phyloP scores from a whole-genome alignment of 108 stramenopile species.

The Fragilariopsis cylindrus region DNA sequence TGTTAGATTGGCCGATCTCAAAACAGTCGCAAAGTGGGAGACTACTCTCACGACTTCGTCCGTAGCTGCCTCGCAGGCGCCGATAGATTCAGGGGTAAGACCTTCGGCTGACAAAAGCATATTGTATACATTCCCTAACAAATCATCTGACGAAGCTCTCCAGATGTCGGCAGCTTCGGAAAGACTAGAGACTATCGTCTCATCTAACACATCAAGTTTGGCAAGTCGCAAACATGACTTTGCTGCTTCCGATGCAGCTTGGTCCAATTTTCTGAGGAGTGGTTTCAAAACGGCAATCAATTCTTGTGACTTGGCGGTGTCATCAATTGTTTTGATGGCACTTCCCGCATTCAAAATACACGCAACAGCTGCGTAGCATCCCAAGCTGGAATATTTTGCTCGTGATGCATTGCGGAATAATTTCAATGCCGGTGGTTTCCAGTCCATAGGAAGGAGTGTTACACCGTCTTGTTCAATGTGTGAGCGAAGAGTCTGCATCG shows the following conservation, averaged over 20 bases:
- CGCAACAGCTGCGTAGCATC: conserved; percentile 69
- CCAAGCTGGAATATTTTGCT: conserved; percentile 70
- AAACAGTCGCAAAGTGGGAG: conserved; percentile 41
- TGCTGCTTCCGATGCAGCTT: conserved; percentile 40
- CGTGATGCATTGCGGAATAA: conserved; percentile 61
- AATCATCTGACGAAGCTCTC: conserved; percentile 34
- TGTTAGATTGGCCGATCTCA: conserved; percentile 50
- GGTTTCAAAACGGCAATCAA: conserved; percentile 16
- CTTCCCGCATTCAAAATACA: conserved; percentile 59
- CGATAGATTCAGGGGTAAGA: conserved; percentile 16
- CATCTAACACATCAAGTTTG: conserved; percentile 43
- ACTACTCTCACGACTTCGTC: conserved; percentile 37
- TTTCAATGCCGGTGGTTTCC: conserved; percentile 78
- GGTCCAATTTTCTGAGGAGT: conserved; percentile 42
- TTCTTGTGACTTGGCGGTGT: conserved; percentile 15
- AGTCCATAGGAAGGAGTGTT: conserved; percentile 59
- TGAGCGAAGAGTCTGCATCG: conserved; percentile 60
- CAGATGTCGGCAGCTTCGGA: conserved; percentile 33
- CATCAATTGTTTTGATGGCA: conserved; percentile 32
- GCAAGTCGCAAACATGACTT: conserved; percentile 48
- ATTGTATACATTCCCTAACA: conserved; percentile 38
- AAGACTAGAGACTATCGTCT: conserved; percentile 34
- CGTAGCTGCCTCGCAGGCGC: conserved; percentile 33
- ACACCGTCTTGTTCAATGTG: conserved; percentile 63
- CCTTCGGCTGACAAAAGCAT: conserved; percentile 38